Evolutionary conservation across 371 early-diverging fungal species (phyloP).

Genomic region (Mortierella sp.): DNA sequence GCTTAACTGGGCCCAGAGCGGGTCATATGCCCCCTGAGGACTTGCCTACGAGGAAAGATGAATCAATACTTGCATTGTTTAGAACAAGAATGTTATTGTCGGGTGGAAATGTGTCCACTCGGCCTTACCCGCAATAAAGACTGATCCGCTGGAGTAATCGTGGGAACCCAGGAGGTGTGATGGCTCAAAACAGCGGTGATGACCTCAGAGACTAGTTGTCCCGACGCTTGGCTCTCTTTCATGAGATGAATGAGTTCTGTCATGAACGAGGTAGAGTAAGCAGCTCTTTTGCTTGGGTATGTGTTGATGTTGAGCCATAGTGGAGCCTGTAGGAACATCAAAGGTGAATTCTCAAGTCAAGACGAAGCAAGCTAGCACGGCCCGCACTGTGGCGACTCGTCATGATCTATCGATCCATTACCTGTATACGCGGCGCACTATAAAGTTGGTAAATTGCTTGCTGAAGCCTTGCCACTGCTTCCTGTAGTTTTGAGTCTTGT

Average conservation of each 20-base stretch:
- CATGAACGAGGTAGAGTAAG: slow-evolving; percentile 61
- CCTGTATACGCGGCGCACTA: slow-evolving; percentile 70
- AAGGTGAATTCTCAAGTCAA: too few relatives aligned
- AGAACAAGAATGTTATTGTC: background rate
- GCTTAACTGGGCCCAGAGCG: slow-evolving; percentile 76
- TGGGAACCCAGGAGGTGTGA: slow-evolving; percentile 75
- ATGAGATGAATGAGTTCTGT: slow-evolving; percentile 62
- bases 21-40: slow-evolving; percentile 70
- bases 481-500: slow-evolving; percentile 58
- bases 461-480: slow-evolving; percentile 65
- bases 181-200: slow-evolving; percentile 66
- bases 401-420: too few relatives aligned
- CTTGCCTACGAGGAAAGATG: slow-evolving; percentile 18
- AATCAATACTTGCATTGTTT: background rate
- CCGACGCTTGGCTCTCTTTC: slow-evolving; percentile 34
- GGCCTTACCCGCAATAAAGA: slow-evolving; percentile 27
- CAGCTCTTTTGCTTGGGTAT: slow-evolving; percentile 64
- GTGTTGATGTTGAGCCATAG: slow-evolving; percentile 75
- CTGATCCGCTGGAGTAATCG: slow-evolving; percentile 65
- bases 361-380: too few relatives aligned
- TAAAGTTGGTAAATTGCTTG: slow-evolving; percentile 64
- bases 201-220: slow-evolving; percentile 60
- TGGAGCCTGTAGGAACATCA: slow-evolving; percentile 62
- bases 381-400: too few relatives aligned
- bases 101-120: too few relatives aligned